These are phyloP conservation scores for Lantana camara DNA, from an alignment of 257 asterid species.

Conservation along the genomic window DNA sequence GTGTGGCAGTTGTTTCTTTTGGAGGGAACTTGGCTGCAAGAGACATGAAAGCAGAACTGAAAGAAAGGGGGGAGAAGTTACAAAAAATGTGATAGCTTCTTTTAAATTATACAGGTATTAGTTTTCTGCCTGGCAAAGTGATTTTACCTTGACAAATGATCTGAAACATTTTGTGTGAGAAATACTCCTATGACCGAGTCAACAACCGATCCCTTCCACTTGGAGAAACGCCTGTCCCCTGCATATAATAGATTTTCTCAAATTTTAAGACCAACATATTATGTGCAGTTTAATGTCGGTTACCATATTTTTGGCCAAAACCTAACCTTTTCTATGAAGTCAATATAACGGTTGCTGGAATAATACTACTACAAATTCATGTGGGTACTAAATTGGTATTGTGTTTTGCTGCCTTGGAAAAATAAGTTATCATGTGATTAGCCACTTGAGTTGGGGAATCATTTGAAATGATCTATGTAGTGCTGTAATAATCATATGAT, in stretches of 20 bases:
- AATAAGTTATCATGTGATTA: too few relatives aligned
- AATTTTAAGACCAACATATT: slow-evolving; percentile 16
- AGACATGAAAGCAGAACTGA: slow-evolving; percentile 83
- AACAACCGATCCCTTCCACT: slow-evolving; percentile 89
- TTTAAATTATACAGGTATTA: slow-evolving; percentile 12
- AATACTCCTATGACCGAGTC: slow-evolving; percentile 89
- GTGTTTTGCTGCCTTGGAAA: too few relatives aligned
- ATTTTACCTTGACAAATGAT: slow-evolving; percentile 83
- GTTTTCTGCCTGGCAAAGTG: slow-evolving; percentile 6
- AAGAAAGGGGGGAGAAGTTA: slow-evolving; percentile 10
- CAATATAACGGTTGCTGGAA: too few relatives aligned
- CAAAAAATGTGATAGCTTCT: slow-evolving; percentile 20
- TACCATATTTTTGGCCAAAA: too few relatives aligned
- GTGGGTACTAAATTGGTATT: too few relatives aligned
- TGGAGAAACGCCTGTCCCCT: slow-evolving; percentile 82
- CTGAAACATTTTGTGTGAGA: slow-evolving; percentile 88
- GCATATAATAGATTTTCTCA: too few relatives aligned
- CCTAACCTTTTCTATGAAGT: too few relatives aligned
- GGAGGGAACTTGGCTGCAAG: slow-evolving; percentile 78
- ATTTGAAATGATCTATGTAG: too few relatives aligned
- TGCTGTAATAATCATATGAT: too few relatives aligned
- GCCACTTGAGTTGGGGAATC: too few relatives aligned
- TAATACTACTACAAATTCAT: too few relatives aligned
- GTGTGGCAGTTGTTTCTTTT: slow-evolving; percentile 29
- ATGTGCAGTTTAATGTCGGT: slow-evolving; percentile 14